A percentile compares a stretch with the other conserved stretches of the same genome.
Conservation (phyloP, 108 stramenopile genomes). For the Stephanodiscus triporus region DNA sequence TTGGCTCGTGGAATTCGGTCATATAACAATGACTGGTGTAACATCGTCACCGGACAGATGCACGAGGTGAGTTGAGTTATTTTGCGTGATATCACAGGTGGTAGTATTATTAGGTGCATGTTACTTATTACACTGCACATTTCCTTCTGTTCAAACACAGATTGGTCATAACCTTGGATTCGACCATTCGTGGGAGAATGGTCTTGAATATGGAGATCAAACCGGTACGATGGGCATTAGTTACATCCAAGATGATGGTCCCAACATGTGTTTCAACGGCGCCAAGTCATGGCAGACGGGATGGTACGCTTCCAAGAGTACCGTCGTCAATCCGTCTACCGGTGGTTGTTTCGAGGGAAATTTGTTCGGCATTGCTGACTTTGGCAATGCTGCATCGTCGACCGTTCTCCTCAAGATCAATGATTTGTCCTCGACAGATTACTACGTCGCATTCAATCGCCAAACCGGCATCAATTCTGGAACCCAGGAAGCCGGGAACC, state of each 20-base stretch:
- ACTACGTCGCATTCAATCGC: conserved; percentile 52
- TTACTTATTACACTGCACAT: no score
- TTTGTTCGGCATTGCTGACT: conserved; percentile 20
- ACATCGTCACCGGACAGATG: conserved; percentile 45
- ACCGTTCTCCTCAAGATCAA: conserved; percentile 8
- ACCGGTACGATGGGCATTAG: conserved; percentile 50
- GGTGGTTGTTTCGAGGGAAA: not conserved
- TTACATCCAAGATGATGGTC: conserved; percentile 44
- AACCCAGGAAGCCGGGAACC: conserved; percentile 45
- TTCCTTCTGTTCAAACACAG: not conserved
- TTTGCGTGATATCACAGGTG: no score
- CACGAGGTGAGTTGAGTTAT: conserved; percentile 62
- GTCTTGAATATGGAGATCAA: conserved; percentile 42
- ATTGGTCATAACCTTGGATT: conserved; percentile 56
- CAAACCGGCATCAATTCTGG: conserved; percentile 52
- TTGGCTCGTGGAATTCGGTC: conserved; percentile 52
- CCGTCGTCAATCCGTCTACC: no score
- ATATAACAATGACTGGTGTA: conserved; percentile 66
- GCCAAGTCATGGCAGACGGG: not conserved
- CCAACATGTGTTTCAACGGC: conserved; percentile 25
- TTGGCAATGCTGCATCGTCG: conserved; percentile 14
- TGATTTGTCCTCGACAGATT: conserved; percentile 4
- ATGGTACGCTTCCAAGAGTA: not conserved
- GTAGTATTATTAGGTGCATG: no score
- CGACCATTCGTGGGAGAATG: conserved; percentile 48